Base-by-base conservation (phyloP, 176 grass and related monocot species). In the Saccharum officinarum region DNA sequence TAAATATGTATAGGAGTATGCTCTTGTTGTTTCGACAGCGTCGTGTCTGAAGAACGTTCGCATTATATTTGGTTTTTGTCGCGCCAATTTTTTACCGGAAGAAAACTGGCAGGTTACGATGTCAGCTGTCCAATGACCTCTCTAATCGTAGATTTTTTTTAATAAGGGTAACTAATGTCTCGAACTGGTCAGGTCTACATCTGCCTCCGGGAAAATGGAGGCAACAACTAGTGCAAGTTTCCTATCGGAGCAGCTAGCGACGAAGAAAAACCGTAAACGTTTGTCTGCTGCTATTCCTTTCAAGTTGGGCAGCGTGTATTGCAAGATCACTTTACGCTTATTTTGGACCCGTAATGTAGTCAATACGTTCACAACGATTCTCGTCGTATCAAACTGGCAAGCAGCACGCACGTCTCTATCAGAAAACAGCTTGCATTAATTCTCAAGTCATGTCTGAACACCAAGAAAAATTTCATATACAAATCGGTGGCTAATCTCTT, bases 291-390 rank as follows among this genome's bases (percentile, higher is more conserved):
- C 34, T 57, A 72, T 78, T 73, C 55, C 36, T 65, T 66, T 44
- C 65, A 71, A 46, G 71, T 10, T 85, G 42, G 12, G 37, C 38
- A 81, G 64, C 71, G 79, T 83, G 57, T 7, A 78, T 57, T 49
- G 74, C 79, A 77, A 78, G 65, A 72, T 67, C 83, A 42, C 65
- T 71, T 38, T 70, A 33, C 76, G 44, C 9, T 46, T 28, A 14
- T 23, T 28, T 55, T 36, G 73, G 54, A 72, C 69, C 75, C 13
- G 66, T 40, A 11, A 10, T 65, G 72, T 78, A 68, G 79, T 86
- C 84, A 86, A 83, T 67, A 66, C 47, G 79, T 78, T 90, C 84
- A 38, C 55, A 77, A 25, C 78, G 37, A 67, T 79, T 55, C 36
- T 78, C 37, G 22, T 55, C 37, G 65, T 64, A 72, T 78, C 17